Evolutionary conservation across 2,329 filamentous ascomycete genomes (phyloP).

Genomic region (Alternaria sp.): DNA sequence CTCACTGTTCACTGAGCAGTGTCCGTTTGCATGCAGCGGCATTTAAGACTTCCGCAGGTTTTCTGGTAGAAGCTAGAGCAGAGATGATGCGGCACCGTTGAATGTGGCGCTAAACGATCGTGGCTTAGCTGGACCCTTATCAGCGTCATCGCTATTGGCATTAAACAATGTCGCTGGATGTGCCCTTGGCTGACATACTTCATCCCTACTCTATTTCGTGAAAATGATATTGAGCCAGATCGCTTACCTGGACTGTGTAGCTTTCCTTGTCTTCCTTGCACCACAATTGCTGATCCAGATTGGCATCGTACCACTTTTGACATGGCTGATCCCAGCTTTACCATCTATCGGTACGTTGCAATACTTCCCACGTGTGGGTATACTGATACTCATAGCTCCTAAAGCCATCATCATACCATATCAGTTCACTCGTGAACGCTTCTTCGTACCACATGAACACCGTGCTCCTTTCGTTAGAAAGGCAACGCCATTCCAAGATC

Average conservation of each 20-base stretch:
- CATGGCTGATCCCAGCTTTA: slow-evolving; percentile 67
- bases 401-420: slow-evolving; percentile 67
- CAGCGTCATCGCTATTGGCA: slow-evolving; percentile 30
- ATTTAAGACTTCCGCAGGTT: not conserved
- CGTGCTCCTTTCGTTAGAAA: slow-evolving; percentile 71
- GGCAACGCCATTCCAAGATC: slow-evolving; percentile 77
- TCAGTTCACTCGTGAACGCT: slow-evolving; percentile 66
- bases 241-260: slow-evolving; percentile 76
- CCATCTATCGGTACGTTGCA: slow-evolving; percentile 71
- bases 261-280: slow-evolving; percentile 74
- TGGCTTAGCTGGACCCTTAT: slow-evolving; percentile 30
- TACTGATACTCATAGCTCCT: slow-evolving; percentile 43
- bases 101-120: slow-evolving; percentile 27
- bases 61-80: slow-evolving; percentile 4
- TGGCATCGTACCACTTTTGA: slow-evolving; percentile 66
- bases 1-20: not conserved
- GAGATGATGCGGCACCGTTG: not conserved
- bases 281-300: slow-evolving; percentile 75
- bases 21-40: not conserved
- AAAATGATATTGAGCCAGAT: slow-evolving; percentile 77
- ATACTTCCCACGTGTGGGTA: not conserved
- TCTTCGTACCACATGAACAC: slow-evolving; percentile 56
- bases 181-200: not conserved
- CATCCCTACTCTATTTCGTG: slow-evolving; percentile 7
- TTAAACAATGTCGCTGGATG: not conserved